These are phyloP conservation scores for Sicyos baderoa DNA, from an alignment of 306 rosid species.

Conservation along the genomic window DNA sequence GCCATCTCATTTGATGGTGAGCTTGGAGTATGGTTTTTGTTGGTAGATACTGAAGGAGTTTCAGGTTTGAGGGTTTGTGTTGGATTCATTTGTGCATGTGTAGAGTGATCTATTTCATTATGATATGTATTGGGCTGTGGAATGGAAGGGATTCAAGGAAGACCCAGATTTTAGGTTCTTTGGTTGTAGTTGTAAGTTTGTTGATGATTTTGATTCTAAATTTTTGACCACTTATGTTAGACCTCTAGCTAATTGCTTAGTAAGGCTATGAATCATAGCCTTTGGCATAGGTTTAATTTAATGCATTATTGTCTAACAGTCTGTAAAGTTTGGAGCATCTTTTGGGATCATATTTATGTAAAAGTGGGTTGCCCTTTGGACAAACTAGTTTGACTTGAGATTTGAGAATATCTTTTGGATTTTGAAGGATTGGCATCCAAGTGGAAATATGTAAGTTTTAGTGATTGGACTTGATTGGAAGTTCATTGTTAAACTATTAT, in stretches of 20 bases:
- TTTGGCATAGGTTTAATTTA: slow-evolving; percentile 15
- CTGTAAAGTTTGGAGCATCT: slow-evolving; percentile 19
- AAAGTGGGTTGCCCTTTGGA: slow-evolving; percentile 13
- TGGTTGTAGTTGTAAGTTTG: slow-evolving; percentile 7
- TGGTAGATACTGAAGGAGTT: neutral
- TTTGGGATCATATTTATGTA: slow-evolving; percentile 10
- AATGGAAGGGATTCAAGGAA: neutral
- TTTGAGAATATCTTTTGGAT: slow-evolving; percentile 18
- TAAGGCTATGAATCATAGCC: slow-evolving; percentile 10
- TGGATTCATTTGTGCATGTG: neutral
- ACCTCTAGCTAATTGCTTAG: neutral
- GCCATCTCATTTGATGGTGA: slow-evolving; percentile 1
- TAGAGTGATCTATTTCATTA: neutral
- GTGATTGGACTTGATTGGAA: slow-evolving; percentile 17
- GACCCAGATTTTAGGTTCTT: neutral
- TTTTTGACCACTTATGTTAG: neutral
- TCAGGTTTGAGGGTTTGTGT: neutral
- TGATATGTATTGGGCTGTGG: neutral
- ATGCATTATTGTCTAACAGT: slow-evolving; percentile 18
- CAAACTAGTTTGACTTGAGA: slow-evolving; percentile 15
- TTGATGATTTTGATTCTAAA: neutral
- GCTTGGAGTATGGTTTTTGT: neutral
- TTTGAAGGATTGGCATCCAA: slow-evolving; percentile 6
- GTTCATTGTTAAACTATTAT: slow-evolving; percentile 16
- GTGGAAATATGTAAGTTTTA: slow-evolving; percentile 8